phyloP scores from a whole-genome alignment of 1,284 basidiomycete species.

The Puccinia horiana region DNA sequence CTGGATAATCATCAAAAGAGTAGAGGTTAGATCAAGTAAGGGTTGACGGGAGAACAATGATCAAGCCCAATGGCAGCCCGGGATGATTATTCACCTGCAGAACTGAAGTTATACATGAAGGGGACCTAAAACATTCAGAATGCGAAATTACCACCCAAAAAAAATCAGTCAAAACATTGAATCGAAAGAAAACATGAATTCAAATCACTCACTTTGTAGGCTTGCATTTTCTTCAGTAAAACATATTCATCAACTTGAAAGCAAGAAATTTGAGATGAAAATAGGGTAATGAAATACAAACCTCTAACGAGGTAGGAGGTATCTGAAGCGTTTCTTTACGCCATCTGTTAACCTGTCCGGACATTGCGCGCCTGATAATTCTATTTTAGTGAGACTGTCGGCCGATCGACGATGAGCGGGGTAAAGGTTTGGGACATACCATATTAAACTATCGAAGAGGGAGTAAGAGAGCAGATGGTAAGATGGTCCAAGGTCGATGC shows the following conservation, averaged over 20 bases:
- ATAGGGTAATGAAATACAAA: background rate
- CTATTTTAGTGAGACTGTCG: background rate
- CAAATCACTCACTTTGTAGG: constrained; percentile 48
- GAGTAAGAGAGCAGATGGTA: constrained; percentile 69
- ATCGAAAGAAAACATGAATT: background rate
- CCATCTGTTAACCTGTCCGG: constrained; percentile 56
- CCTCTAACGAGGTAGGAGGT: constrained; percentile 58
- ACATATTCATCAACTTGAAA: background rate
- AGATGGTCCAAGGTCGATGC: constrained; percentile 51
- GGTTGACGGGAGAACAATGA: background rate
- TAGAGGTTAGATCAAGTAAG: background rate
- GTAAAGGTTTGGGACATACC: constrained; percentile 35
- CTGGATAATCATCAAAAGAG: background rate
- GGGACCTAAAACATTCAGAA: constrained; percentile 48
- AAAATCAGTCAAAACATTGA: background rate
- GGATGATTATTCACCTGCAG: constrained; percentile 34
- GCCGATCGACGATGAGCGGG: background rate
- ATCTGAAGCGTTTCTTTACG: constrained; percentile 53
- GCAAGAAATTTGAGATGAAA: too few species aligned
- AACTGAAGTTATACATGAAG: constrained; percentile 57
- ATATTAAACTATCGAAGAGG: constrained; percentile 81
- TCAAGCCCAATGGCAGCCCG: background rate
- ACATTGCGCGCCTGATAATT: constrained; percentile 54
- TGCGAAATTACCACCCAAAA: background rate
- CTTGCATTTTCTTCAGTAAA: constrained; percentile 51